A percentile compares a stretch with the other conserved stretches of the same genome.
Evolutionary conservation across 2,329 filamentous ascomycete species (phyloP).

Genomic region (Scolecobasidium constrictum): DNA sequence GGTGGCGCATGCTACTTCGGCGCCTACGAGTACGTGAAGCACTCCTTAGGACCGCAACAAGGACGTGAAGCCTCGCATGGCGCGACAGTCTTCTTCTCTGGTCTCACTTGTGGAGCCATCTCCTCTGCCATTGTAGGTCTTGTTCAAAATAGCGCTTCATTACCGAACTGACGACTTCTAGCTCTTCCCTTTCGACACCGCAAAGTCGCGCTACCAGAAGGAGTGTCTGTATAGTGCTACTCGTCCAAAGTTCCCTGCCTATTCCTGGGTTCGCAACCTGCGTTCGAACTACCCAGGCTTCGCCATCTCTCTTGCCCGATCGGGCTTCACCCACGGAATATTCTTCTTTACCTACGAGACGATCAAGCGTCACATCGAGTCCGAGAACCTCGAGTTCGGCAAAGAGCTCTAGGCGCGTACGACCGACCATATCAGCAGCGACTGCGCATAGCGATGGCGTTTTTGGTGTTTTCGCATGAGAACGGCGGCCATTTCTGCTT

Average conservation of each 20-base stretch:
- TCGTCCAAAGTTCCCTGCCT: slow-evolving; percentile 42
- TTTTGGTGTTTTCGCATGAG: slow-evolving; percentile 3
- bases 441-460: slow-evolving; percentile 6
- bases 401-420: slow-evolving; percentile 14
- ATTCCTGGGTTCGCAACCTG: neutral
- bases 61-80: slow-evolving; percentile 66
- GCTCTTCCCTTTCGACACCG: slow-evolving; percentile 60
- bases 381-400: slow-evolving; percentile 28
- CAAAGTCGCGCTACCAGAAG: slow-evolving; percentile 77
- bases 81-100: slow-evolving; percentile 66
- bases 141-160: slow-evolving; percentile 7
- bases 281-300: slow-evolving; percentile 37
- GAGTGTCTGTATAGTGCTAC: slow-evolving; percentile 69
- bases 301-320: slow-evolving; percentile 71
- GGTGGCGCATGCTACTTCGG: slow-evolving; percentile 82
- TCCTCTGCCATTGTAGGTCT: slow-evolving; percentile 68
- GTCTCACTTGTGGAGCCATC: slow-evolving; percentile 71
- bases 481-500: neutral
- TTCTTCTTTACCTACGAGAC: slow-evolving; percentile 87
- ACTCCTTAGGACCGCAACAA: slow-evolving; percentile 65
- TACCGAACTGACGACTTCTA: slow-evolving; percentile 13
- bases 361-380: slow-evolving; percentile 49
- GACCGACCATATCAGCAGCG: neutral
- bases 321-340: slow-evolving; percentile 74
- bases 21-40: slow-evolving; percentile 80